phyloP scores from a whole-genome alignment of 1,284 basidiomycete genomes.

The Tilletiopsis washingtonensis region DNA sequence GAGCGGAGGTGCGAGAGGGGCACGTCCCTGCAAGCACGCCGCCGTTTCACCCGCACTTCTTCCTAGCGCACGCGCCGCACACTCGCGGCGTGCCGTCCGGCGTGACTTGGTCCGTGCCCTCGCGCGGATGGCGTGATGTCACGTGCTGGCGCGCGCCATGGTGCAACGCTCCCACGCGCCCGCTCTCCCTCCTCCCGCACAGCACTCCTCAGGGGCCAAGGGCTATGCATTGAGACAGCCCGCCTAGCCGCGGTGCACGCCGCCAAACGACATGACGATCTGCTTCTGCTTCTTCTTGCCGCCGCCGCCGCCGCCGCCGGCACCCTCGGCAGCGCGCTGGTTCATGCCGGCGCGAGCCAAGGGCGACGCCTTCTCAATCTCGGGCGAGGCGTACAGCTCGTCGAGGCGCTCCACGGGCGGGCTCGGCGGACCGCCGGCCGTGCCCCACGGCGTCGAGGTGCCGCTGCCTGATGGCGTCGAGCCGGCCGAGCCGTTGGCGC shows the following conservation, averaged over 20 bases:
- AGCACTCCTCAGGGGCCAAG: neutral
- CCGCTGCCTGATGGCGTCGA: constrained; percentile 1
- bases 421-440: neutral
- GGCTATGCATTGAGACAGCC: neutral
- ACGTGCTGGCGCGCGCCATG: neutral
- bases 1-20: no score
- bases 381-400: neutral
- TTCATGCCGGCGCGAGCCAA: neutral
- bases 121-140: constrained; percentile 1
- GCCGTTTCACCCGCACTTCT: no score
- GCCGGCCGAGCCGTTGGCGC: neutral
- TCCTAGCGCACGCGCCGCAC: no score
- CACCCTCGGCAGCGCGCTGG: neutral
- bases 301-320: neutral
- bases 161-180: neutral
- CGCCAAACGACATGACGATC: constrained; percentile 28
- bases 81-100: constrained; percentile 26
- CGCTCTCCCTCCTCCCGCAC: neutral
- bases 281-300: constrained; percentile 23
- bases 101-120: constrained; percentile 12
- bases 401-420: neutral
- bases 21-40: no score
- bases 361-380: neutral
- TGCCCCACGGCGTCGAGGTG: neutral
- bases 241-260: constrained; percentile 7